Evolutionary conservation across 192 early-diverging fungal genomes (phyloP).

Genomic region (Irineochytrium annulatum): DNA sequence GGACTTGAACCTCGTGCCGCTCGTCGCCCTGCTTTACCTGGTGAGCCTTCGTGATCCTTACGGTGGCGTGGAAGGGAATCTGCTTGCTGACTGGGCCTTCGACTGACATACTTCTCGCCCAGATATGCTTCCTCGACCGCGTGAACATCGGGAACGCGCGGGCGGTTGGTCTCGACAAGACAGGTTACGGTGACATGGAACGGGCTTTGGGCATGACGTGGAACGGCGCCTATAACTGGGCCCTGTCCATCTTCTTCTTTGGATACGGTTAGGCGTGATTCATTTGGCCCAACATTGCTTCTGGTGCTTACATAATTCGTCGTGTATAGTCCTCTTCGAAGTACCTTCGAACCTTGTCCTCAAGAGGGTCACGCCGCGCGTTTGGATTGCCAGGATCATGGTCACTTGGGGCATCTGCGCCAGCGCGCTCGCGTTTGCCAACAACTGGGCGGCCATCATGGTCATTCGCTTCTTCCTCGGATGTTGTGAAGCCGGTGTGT

Average conservation of each 20-base stretch:
- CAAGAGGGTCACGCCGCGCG: conserved; percentile 54
- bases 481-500: conserved; percentile 53
- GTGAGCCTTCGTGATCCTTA: no score
- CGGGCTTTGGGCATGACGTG: conserved; percentile 19
- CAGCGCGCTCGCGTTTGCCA: conserved; percentile 57
- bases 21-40: neutral
- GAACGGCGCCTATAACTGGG: conserved; percentile 50
- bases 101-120: no score
- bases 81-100: no score
- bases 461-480: conserved; percentile 49
- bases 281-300: conserved; percentile 9
- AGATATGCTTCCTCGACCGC: conserved; percentile 27
- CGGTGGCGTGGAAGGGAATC: no score
- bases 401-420: conserved; percentile 59
- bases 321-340: conserved; percentile 69
- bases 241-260: conserved; percentile 66
- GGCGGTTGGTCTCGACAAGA: conserved; percentile 2
- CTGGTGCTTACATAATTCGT: neutral
- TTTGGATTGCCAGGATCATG: conserved; percentile 51
- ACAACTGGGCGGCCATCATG: conserved; percentile 43
- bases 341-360: conserved; percentile 74
- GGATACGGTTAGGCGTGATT: conserved; percentile 31
- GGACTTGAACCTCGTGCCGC: neutral
- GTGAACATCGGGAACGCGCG: conserved; percentile 18
- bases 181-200: conserved; percentile 10